Evolutionary conservation across 2,329 filamentous ascomycete genomes (phyloP).

Genomic region (Colletotrichum tabaci): DNA sequence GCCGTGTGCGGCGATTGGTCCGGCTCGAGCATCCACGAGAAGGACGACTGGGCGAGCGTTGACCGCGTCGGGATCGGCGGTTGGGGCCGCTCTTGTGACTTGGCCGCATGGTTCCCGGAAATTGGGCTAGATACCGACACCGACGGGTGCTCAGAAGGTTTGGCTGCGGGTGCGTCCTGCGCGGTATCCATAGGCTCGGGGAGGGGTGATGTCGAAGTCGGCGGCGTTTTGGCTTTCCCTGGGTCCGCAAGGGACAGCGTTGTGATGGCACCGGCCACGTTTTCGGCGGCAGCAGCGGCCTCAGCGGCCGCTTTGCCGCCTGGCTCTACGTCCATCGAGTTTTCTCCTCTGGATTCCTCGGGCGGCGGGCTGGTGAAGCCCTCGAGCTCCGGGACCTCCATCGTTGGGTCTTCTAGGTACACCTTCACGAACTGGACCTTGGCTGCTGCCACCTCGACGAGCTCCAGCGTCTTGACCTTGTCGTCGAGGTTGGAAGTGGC

Average conservation of each 20-base stretch:
- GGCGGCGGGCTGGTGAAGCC: constrained; percentile 18
- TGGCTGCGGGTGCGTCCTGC: constrained; percentile 19
- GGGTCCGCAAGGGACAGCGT: constrained; percentile 27
- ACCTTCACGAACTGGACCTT: constrained; percentile 77
- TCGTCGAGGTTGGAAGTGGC: constrained; percentile 66
- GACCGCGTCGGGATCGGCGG: constrained; percentile 73
- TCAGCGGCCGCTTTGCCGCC: constrained; percentile 4
- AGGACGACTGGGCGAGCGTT: constrained; percentile 80
- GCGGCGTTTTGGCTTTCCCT: not conserved
- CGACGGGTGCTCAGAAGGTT: constrained; percentile 23
- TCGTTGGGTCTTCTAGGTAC: constrained; percentile 71
- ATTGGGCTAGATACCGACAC: constrained; percentile 13
- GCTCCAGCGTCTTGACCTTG: constrained; percentile 64
- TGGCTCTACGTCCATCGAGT: constrained; percentile 33
- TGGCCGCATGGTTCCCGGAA: not conserved
- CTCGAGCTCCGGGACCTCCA: constrained; percentile 61
- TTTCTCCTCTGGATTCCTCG: constrained; percentile 24
- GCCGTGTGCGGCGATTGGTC: constrained; percentile 57
- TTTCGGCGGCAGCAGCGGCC: constrained; percentile 11
- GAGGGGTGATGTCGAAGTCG: constrained; percentile 4
- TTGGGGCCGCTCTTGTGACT: constrained; percentile 38
- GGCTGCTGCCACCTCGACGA: constrained; percentile 72
- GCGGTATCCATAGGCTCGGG: constrained; percentile 34
- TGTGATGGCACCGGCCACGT: constrained; percentile 32
- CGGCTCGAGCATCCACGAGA: constrained; percentile 83